Conservation (phyloP, 2,329 filamentous ascomycete species). For the Alternaria gaisen region DNA sequence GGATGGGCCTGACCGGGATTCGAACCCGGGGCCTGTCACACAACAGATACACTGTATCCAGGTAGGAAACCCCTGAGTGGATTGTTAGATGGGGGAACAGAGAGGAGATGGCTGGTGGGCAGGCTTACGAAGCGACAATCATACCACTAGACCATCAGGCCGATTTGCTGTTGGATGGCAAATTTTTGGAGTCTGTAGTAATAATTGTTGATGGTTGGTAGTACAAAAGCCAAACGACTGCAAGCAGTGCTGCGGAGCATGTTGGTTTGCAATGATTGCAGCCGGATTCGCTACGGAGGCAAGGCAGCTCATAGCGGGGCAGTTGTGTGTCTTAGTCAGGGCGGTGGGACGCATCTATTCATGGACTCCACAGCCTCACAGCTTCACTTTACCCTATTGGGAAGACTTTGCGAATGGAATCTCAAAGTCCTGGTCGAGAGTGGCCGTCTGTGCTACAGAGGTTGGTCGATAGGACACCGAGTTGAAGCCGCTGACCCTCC, state of each 20-base stretch:
- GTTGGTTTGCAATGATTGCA: background rate
- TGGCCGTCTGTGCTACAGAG: background rate
- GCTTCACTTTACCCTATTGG: conserved; percentile 19
- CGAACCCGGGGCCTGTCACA: conserved; percentile 53
- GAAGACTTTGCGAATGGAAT: conserved; percentile 24
- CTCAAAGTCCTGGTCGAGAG: conserved; percentile 1
- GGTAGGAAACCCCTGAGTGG: conserved; percentile 20
- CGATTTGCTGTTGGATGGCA: conserved; percentile 21
- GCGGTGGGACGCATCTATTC: conserved; percentile 19
- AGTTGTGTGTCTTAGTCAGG: conserved; percentile 8
- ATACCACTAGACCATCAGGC: conserved; percentile 46
- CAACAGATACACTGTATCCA: conserved; percentile 34
- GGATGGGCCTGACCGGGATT: conserved; percentile 44
- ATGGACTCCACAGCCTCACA: conserved; percentile 5
- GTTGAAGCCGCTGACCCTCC: background rate
- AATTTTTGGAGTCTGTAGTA: background rate
- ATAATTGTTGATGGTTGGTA: background rate
- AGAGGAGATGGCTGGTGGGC: background rate
- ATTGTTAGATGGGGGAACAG: background rate
- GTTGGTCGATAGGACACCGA: background rate
- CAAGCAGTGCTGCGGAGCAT: background rate
- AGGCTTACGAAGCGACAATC: conserved; percentile 43
- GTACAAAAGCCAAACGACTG: too few relatives aligned
- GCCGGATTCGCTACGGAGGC: background rate
- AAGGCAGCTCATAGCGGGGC: conserved; percentile 9